Evolutionary conservation across 2,329 filamentous ascomycete species (phyloP).

Genomic region (Furcasterigmium furcatum): DNA sequence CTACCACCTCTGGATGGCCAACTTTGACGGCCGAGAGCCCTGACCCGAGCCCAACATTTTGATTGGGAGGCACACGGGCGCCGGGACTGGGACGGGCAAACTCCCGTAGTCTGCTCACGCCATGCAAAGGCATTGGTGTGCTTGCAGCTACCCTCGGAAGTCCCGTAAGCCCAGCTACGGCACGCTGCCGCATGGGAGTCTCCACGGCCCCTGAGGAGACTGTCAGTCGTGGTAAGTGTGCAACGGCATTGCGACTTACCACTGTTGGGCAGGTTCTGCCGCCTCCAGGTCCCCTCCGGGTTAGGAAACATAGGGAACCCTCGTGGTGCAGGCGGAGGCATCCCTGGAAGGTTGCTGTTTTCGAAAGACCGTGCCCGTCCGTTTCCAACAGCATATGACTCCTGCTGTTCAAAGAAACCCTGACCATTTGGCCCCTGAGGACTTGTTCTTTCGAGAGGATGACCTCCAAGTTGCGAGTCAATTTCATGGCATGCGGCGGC

Average conservation of each 20-base stretch:
- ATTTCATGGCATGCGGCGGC: constrained; percentile 44
- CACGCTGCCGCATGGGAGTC: neutral
- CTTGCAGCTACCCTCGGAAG: neutral
- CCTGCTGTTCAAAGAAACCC: constrained; percentile 1
- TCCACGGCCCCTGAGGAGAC: neutral
- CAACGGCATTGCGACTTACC: neutral
- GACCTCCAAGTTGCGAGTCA: constrained; percentile 1
- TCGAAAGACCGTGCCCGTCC: too few species aligned
- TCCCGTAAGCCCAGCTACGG: neutral
- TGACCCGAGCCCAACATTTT: neutral
- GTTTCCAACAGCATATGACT: neutral
- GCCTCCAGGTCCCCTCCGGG: neutral
- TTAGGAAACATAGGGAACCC: neutral
- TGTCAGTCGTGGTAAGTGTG: neutral
- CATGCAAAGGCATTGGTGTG: neutral
- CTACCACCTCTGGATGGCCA: neutral
- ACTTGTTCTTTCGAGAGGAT: neutral
- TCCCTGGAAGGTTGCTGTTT: neutral
- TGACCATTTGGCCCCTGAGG: neutral
- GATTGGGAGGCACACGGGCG: too few species aligned
- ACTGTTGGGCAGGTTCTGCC: neutral
- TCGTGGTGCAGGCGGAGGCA: constrained; percentile 2
- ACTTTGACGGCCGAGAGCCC: neutral
- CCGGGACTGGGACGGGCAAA: neutral
- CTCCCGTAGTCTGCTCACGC: neutral